Evolutionary conservation across 2,329 filamentous ascomycete genomes (phyloP).

Genomic region (Paraconiothyrium sp.): DNA sequence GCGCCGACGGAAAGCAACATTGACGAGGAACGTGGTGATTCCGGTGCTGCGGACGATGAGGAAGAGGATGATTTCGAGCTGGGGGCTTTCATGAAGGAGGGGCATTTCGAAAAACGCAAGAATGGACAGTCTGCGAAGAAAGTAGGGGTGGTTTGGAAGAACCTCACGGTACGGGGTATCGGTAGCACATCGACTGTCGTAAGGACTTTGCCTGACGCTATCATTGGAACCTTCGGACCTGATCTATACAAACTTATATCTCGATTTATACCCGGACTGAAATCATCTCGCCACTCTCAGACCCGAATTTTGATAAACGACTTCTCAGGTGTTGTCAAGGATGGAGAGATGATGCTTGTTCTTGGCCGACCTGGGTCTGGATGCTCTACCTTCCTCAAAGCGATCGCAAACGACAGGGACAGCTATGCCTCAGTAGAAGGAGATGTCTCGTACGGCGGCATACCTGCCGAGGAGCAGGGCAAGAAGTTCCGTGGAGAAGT

Average conservation of each 20-base stretch:
- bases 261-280: constrained; percentile 62
- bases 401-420: constrained; percentile 74
- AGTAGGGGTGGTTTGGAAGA: constrained; percentile 79
- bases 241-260: constrained; percentile 75
- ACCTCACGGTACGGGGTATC: constrained; percentile 77
- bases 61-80: constrained; percentile 73
- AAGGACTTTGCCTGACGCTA: constrained; percentile 75
- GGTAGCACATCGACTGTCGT: constrained; percentile 74
- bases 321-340: constrained; percentile 72
- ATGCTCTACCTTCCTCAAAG: constrained; percentile 80
- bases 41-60: constrained; percentile 50
- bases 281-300: constrained; percentile 58
- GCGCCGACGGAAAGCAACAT: constrained; percentile 24
- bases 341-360: constrained; percentile 77
- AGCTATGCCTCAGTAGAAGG: constrained; percentile 73
- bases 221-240: constrained; percentile 81
- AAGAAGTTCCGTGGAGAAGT: constrained; percentile 78
- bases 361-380: constrained; percentile 78
- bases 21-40: constrained; percentile 34
- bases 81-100: constrained; percentile 75
- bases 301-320: constrained; percentile 69
- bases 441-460: constrained; percentile 76
- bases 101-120: constrained; percentile 77
- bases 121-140: constrained; percentile 76
- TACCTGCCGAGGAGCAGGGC: constrained; percentile 72